phyloP scores from a whole-genome alignment of 306 rosid genomes.

The Erythrophleum fordii region DNA sequence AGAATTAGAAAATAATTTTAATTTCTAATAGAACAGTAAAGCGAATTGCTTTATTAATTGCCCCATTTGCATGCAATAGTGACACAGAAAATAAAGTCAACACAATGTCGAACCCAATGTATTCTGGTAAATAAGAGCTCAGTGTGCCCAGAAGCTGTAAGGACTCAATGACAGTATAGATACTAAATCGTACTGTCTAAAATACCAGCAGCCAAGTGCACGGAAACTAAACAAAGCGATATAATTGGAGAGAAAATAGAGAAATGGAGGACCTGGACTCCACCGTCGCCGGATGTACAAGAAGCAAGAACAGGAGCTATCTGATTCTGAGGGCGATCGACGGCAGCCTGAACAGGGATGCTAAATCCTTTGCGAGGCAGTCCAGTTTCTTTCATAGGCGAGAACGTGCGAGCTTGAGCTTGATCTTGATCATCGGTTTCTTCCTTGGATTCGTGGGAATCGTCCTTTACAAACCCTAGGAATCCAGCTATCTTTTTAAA shows the following conservation, averaged over 20 bases:
- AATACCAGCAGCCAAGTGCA: neutral
- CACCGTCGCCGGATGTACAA: slow-evolving; percentile 72
- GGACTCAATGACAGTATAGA: neutral
- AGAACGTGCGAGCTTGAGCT: slow-evolving; percentile 31
- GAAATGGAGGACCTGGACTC: slow-evolving; percentile 68
- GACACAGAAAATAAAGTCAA: neutral
- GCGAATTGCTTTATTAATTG: neutral
- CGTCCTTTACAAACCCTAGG: slow-evolving; percentile 68
- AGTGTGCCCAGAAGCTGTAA: neutral
- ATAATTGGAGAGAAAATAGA: neutral
- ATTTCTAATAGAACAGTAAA: neutral
- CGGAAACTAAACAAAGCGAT: neutral
- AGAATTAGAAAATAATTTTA: neutral
- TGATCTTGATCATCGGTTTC: slow-evolving; percentile 40
- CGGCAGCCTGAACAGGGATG: slow-evolving; percentile 64
- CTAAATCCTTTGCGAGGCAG: slow-evolving; percentile 71
- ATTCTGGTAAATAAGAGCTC: neutral
- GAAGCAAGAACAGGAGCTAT: slow-evolving; percentile 65
- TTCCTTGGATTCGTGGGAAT: slow-evolving; percentile 53
- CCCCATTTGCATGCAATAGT: neutral
- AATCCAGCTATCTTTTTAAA: slow-evolving; percentile 51
- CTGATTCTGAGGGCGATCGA: slow-evolving; percentile 55
- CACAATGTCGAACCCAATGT: neutral
- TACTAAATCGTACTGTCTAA: neutral
- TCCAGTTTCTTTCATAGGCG: slow-evolving; percentile 53